phyloP scores from a whole-genome alignment of 345 rosid genomes.

The Orychophragmus violaceus region DNA sequence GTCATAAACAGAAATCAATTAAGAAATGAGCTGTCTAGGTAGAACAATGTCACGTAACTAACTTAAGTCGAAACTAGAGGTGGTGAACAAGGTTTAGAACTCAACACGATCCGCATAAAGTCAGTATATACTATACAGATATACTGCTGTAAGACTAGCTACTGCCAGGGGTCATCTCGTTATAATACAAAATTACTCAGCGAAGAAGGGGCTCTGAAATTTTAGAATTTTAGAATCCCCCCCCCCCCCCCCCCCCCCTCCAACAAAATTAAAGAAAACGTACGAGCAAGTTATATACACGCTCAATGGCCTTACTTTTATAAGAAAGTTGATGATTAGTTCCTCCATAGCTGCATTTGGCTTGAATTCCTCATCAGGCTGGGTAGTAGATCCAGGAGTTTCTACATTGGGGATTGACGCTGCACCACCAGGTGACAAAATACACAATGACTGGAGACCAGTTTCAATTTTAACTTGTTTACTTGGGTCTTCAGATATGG shows the following conservation, averaged over 20 bases:
- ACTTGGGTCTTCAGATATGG: slow-evolving; percentile 68
- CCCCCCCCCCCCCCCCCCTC: too few relatives aligned
- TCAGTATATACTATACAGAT: neutral
- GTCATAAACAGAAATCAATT: slow-evolving; percentile 1
- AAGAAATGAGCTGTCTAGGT: neutral
- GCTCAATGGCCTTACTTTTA: slow-evolving; percentile 55
- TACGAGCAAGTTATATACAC: neutral
- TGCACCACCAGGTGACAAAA: slow-evolving; percentile 90
- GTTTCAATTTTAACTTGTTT: slow-evolving; percentile 82
- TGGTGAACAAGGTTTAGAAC: neutral
- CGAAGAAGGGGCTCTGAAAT: neutral
- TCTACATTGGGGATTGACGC: slow-evolving; percentile 76
- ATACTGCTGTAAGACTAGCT: neutral
- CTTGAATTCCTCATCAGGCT: slow-evolving; percentile 98
- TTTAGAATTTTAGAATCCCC: neutral
- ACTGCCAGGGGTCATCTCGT: neutral
- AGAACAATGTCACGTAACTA: neutral
- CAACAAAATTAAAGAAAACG: neutral
- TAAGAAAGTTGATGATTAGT: slow-evolving; percentile 94
- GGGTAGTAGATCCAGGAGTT: slow-evolving; percentile 88
- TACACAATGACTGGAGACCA: slow-evolving; percentile 83
- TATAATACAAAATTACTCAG: neutral
- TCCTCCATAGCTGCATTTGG: slow-evolving; percentile 99
- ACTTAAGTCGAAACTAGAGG: neutral
- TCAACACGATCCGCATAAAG: neutral